phyloP scores from a whole-genome alignment of 148 eudicot genomes.

The Pouteria glomerata region DNA sequence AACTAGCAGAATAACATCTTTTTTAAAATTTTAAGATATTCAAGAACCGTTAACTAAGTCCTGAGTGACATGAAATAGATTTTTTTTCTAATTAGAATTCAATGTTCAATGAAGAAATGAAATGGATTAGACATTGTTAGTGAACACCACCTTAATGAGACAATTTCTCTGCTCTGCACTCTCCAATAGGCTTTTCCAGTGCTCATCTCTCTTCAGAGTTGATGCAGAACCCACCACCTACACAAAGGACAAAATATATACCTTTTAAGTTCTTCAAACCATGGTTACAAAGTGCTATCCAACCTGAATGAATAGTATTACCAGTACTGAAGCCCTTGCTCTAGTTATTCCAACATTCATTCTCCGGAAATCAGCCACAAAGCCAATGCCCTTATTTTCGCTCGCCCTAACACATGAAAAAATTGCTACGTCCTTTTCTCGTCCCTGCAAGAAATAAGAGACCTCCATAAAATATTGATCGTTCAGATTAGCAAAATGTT shows the following conservation, averaged over 20 bases:
- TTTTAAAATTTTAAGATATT: too few species aligned
- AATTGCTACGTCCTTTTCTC: slow-evolving; percentile 96
- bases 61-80: too few species aligned
- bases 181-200: slow-evolving; percentile 79
- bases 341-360: slow-evolving; percentile 99
- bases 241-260: slow-evolving; percentile 3
- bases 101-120: not conserved
- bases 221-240: slow-evolving; percentile 93
- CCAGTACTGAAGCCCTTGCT: slow-evolving; percentile 90
- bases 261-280: not conserved
- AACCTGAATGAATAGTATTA: slow-evolving; percentile 25
- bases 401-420: slow-evolving; percentile 94
- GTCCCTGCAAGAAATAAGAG: slow-evolving; percentile 47
- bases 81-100: not conserved
- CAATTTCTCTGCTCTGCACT: slow-evolving; percentile 58
- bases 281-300: not conserved
- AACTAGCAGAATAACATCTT: too few species aligned
- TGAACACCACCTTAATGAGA: slow-evolving; percentile 50
- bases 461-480: not conserved
- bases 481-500: too few species aligned
- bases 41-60: too few species aligned
- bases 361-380: slow-evolving; percentile 76
- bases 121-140: not conserved
- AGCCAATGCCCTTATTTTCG: slow-evolving; percentile 70
- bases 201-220: slow-evolving; percentile 67